Conservation (phyloP, 1,284 basidiomycete species). For the Ustilago tritici region DNA sequence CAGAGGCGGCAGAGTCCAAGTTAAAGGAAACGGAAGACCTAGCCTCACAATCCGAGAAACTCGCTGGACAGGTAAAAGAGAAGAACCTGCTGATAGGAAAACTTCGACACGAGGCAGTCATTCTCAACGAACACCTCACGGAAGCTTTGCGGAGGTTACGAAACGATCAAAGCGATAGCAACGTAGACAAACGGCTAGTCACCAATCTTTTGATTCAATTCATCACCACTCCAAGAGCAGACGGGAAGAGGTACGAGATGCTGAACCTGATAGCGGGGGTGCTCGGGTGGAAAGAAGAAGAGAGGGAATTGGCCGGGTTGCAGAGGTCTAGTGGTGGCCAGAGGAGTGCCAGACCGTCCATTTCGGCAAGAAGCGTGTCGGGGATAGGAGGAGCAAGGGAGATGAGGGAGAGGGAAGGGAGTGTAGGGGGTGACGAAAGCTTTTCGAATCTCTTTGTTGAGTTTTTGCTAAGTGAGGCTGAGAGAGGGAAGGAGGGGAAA, state of each 20-base stretch:
- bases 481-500: constrained; percentile 29
- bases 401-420: neutral
- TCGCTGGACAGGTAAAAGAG: constrained; percentile 87
- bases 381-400: neutral
- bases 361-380: neutral
- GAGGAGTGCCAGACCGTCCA: neutral
- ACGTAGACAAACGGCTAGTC: constrained; percentile 90
- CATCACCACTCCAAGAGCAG: constrained; percentile 87
- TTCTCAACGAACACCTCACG: constrained; percentile 96
- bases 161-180: constrained; percentile 84
- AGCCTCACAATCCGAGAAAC: constrained; percentile 5
- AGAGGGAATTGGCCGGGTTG: constrained; percentile 89
- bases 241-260: constrained; percentile 97
- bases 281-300: constrained; percentile 87
- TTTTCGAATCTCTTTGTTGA: constrained; percentile 68
- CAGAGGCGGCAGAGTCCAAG: constrained; percentile 80
- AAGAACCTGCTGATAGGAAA: constrained; percentile 92
- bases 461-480: constrained; percentile 65
- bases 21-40: constrained; percentile 5
- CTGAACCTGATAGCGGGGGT: constrained; percentile 87
- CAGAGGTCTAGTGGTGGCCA: constrained; percentile 70
- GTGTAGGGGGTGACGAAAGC: constrained; percentile 51
- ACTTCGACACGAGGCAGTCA: constrained; percentile 83
- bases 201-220: constrained; percentile 95
- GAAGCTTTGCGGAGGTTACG: constrained; percentile 93